Conservation (phyloP, 2,329 filamentous ascomycete genomes). For the Fusarium verrucosum region DNA sequence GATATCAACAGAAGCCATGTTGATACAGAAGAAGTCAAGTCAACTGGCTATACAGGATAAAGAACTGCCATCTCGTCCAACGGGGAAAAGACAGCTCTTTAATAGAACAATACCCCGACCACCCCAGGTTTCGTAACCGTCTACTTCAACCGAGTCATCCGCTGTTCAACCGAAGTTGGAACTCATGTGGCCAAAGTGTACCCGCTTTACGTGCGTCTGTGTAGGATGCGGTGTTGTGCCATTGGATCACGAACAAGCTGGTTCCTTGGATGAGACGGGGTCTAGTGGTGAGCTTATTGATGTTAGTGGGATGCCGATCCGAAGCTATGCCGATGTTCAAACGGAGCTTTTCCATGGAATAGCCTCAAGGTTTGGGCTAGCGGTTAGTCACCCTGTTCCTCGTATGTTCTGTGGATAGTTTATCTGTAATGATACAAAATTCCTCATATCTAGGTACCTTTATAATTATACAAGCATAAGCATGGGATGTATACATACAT, state of each 20-base stretch:
- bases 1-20: conserved; percentile 42
- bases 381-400: background rate
- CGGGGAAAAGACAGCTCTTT: conserved; percentile 32
- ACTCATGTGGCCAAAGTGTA: conserved; percentile 35
- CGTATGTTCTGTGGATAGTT: background rate
- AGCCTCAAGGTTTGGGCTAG: background rate
- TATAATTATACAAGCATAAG: background rate
- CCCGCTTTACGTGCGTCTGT: conserved; percentile 33
- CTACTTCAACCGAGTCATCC: conserved; percentile 20
- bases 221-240: conserved; percentile 32
- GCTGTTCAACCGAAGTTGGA: conserved; percentile 31
- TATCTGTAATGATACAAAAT: background rate
- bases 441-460: background rate
- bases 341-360: conserved; percentile 22
- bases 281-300: conserved; percentile 3
- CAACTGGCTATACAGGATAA: conserved; percentile 15
- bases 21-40: conserved; percentile 11
- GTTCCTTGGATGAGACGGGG: conserved; percentile 19
- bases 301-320: conserved; percentile 10
- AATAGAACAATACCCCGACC: conserved; percentile 23
- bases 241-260: conserved; percentile 25
- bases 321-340: conserved; percentile 29
- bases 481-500: background rate
- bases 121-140: conserved; percentile 5
- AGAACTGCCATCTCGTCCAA: conserved; percentile 15